A percentile compares a stretch with the other conserved stretches of the same genome.
These are phyloP conservation scores for Leishmania mexicana DNA, from an alignment of 208 protist genomes.

Conservation along the genomic window DNA sequence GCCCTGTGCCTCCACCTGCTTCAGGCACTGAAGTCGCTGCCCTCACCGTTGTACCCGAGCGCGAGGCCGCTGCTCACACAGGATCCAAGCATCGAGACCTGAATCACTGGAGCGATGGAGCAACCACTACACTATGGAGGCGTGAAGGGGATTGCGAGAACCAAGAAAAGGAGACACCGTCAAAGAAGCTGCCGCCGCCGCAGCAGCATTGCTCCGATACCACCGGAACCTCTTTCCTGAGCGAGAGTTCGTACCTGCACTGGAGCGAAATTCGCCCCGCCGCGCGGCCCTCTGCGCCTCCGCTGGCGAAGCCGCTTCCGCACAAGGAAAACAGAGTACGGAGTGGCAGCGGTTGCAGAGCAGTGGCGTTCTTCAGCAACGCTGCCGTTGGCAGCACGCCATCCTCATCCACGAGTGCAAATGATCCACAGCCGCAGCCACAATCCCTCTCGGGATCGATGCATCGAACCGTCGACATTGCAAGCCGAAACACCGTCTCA, in stretches of 20 bases:
- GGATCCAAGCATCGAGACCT: neutral
- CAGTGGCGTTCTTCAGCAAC: conserved; percentile 3
- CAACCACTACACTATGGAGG: neutral
- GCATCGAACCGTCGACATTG: neutral
- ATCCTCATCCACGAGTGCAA: conserved; percentile 4
- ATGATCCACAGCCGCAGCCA: conserved; percentile 5
- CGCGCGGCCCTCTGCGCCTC: neutral
- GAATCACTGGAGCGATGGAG: neutral
- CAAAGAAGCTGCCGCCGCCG: neutral
- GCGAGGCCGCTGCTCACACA: neutral
- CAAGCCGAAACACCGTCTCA: conserved; percentile 16
- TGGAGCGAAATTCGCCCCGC: conserved; percentile 30
- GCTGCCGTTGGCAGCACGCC: conserved; percentile 12
- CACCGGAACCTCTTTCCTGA: conserved; percentile 28
- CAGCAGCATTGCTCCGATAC: conserved; percentile 15
- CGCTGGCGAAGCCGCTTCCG: neutral
- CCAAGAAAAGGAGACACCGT: conserved; percentile 5
- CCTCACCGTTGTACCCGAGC: neutral
- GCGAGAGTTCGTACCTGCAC: conserved; percentile 31
- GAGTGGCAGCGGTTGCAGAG: conserved; percentile 12
- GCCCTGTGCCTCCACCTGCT: neutral
- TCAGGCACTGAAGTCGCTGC: neutral
- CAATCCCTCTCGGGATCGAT: conserved; percentile 12
- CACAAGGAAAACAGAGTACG: neutral
- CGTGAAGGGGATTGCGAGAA: neutral